A percentile compares a stretch with the other conserved stretches of the same genome.
Evolutionary conservation across 306 rosid genomes (phyloP).

Genomic region (Pachyrhizus erosus): DNA sequence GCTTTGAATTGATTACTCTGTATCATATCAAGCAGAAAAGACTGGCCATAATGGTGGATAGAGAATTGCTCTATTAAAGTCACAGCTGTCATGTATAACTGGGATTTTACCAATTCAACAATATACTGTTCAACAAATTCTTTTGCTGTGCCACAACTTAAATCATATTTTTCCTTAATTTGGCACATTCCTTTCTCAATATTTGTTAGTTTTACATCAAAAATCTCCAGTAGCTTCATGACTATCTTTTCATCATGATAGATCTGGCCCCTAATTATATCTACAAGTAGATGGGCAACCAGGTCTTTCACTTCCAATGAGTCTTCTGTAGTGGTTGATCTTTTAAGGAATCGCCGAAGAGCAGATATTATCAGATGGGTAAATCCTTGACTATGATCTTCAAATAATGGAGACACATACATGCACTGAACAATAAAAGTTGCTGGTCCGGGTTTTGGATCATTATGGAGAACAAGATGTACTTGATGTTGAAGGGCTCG

Average conservation of each 20-base stretch:
- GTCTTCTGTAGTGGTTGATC: constrained; percentile 50
- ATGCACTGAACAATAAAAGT: constrained; percentile 81
- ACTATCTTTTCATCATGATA: constrained; percentile 75
- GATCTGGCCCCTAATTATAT: constrained; percentile 72
- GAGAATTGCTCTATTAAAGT: constrained; percentile 83
- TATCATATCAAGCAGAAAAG: constrained; percentile 78
- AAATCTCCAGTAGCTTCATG: constrained; percentile 72
- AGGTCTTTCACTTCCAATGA: constrained; percentile 59
- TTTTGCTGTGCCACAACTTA: constrained; percentile 59
- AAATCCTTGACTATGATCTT: constrained; percentile 71
- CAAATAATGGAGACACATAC: constrained; percentile 77
- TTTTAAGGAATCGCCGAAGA: constrained; percentile 71
- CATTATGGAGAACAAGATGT: constrained; percentile 73
- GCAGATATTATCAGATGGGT: constrained; percentile 86
- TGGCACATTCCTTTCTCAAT: constrained; percentile 69
- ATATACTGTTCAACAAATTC: constrained; percentile 67
- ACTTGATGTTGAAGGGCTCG: constrained; percentile 89
- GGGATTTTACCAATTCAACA: constrained; percentile 62
- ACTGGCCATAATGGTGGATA: constrained; percentile 62
- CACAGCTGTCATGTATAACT: constrained; percentile 74
- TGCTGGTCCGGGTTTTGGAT: constrained; percentile 89
- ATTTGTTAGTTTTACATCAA: constrained; percentile 67
- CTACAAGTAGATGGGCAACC: constrained; percentile 73
- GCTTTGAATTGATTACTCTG: constrained; percentile 74
- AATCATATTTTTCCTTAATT: constrained; percentile 46